Base-by-base conservation (phyloP, 2,329 filamentous ascomycete species). In the Colletotrichum euphorbiae region DNA sequence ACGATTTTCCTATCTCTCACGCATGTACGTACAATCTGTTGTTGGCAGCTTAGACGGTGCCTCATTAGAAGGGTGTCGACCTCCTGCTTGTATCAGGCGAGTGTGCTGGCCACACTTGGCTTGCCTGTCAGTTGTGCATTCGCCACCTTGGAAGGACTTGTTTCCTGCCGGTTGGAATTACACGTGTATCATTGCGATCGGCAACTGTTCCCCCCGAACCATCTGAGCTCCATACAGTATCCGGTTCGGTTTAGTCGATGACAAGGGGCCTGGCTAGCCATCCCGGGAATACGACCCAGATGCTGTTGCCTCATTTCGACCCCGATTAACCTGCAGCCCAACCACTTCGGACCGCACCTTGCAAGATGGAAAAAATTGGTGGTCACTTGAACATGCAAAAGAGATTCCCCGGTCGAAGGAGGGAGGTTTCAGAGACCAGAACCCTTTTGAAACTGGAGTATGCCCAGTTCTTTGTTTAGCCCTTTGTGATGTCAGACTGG, bases 101-200 rank as follows among this genome's bases (percentile, higher is more conserved):
- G 7, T 45, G 17, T 21, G 28, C 13, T 28, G 36, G 24, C 28
- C 42, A 2, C 8, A 17, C 56, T 50, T 40, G 45, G 45, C 12
- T 12, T 36, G n/a, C 5, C 48, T 36, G 2, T 24, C 9, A 50
- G 12, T 59, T 40, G 9, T 59, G 31, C 56, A 50, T 38, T 13
- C 36, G 19, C 43, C 21, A 28, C 31, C 43, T 50, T 38, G 31
- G 28, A 38, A 24, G 31, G 3, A n/a, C 40, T 40, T 17, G 31
- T 24, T 24, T 50, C 56, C 43, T 50, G 33, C 8, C 15, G 19
- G 13, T 38, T 45, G 24, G 11, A n/a, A 8, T 36, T 21, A n/a
- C n/a, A n/a, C n/a, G n/a, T n/a, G n/a, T n/a, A n/a, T 50, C 13
- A 54, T 45, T 61, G 38, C n/a, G 58, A 43, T 61, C 58, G 46